These are phyloP conservation scores for Myriangium duriaei DNA, from an alignment of 2,329 filamentous ascomycete species.

Conservation along the genomic window DNA sequence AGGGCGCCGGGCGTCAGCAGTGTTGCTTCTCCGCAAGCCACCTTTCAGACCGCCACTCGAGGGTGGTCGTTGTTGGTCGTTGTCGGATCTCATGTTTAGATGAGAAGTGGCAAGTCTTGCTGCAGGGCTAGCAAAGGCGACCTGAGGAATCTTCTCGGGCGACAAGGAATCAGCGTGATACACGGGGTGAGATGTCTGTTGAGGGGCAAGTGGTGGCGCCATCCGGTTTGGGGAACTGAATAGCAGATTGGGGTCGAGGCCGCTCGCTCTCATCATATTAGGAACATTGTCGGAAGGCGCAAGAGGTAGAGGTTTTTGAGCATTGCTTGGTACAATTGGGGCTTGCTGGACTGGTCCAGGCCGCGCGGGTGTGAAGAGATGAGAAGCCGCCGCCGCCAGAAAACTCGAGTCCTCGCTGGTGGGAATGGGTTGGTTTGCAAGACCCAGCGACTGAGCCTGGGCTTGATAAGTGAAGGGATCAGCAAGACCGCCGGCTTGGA, in stretches of 20 bases:
- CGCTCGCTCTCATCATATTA: conserved; percentile 18
- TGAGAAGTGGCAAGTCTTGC: conserved; percentile 5
- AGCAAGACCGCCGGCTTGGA: conserved; percentile 1
- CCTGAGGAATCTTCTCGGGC: conserved; percentile 6
- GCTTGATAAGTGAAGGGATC: conserved; percentile 8
- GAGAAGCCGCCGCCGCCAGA: conserved; percentile 6
- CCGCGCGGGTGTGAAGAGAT: conserved; percentile 6
- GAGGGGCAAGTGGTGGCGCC: neutral
- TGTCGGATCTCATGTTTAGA: conserved; percentile 4
- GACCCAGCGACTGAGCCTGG: too few relatives aligned
- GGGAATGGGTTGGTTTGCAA: too few relatives aligned
- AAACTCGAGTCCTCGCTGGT: conserved; percentile 7
- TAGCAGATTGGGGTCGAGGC: conserved; percentile 36
- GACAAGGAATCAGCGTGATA: conserved; percentile 8
- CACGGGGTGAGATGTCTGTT: too few relatives aligned
- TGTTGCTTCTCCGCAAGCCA: conserved; percentile 34
- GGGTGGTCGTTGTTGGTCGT: neutral
- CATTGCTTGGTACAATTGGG: conserved; percentile 9
- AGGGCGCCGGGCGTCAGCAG: conserved; percentile 24
- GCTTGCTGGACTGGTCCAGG: conserved; percentile 3
- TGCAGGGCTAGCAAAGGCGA: conserved; percentile 4
- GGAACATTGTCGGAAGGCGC: conserved; percentile 11
- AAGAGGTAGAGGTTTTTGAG: conserved; percentile 7
- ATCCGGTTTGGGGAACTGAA: conserved; percentile 21
- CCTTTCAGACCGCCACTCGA: conserved; percentile 14